Conservation (phyloP, 805 yeast genomes). For the Candida arabinofermentans region DNA sequence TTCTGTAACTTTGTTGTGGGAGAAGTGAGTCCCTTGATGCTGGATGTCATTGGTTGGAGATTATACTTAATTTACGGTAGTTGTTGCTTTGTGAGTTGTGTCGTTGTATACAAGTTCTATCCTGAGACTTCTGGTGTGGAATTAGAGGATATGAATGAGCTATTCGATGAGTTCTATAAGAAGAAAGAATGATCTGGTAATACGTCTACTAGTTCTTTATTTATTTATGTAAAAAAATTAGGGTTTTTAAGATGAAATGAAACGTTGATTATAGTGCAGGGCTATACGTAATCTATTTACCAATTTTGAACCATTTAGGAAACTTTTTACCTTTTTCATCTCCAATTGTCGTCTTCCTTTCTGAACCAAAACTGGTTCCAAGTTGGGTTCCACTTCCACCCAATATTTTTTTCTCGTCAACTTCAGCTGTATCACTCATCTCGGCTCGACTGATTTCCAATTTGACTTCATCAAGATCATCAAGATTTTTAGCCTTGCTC, state of each 20-base stretch:
- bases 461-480: conserved; percentile 24
- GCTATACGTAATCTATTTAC: conserved; percentile 11
- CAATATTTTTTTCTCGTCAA: background rate
- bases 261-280: too few species aligned
- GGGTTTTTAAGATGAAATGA: too few species aligned
- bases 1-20: conserved; percentile 85
- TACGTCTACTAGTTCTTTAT: too few species aligned
- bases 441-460: conserved; percentile 14
- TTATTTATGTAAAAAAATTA: too few species aligned
- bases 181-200: background rate
- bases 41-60: conserved; percentile 72
- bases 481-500: conserved; percentile 20
- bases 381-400: background rate
- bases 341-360: background rate
- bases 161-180: conserved; percentile 31
- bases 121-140: conserved; percentile 53
- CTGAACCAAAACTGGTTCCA: background rate
- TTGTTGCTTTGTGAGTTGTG: conserved; percentile 47
- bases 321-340: conserved; percentile 12
- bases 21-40: conserved; percentile 81
- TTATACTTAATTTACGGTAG: conserved; percentile 74
- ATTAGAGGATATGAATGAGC: conserved; percentile 54
- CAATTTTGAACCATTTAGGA: conserved; percentile 33
- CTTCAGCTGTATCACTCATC: conserved; percentile 3
- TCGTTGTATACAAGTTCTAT: conserved; percentile 44